Base-by-base conservation (phyloP, 2,329 filamentous ascomycete species). In the Emmonsiellopsis sp. region DNA sequence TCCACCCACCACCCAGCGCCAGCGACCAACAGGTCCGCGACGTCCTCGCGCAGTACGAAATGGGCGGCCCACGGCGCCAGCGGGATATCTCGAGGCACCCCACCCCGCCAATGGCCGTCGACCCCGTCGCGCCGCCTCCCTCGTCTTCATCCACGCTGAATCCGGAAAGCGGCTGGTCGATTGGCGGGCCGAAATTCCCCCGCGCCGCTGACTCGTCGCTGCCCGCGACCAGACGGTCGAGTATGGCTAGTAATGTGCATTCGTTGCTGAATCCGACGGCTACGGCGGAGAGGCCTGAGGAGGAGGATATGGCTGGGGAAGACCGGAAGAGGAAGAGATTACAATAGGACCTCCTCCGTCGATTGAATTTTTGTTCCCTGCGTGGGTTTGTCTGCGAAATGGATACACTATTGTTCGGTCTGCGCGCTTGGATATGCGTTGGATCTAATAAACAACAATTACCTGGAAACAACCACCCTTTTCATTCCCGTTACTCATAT, bases 171-270 rank as follows among this genome's bases (percentile, higher is more conserved):
- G 75, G 76, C 42, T 84, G 81, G 81, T 69, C 75, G 34, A 62
- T 81, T 14, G 77, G 77, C 3, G 77, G 77, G 2, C 65, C 68
- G 7, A 64, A 66, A 53, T 72, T 67, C 51, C 58, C 66, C 40
- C 68, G 68, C 10, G 66, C 71, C 33, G 44, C 56, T 39, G 69
- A 71, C 54, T 69, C 63, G 11, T 73, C 71, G 8, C 58, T 73
- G 0, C 82, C 84, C 2, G 81, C 81, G n/a, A 86, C 83, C 6
- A 72, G 84, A 52, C 75, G 84, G 56, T 83, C 81, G 31, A 86
- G 83, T 62, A 86, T 87, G 84, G 84, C 84, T 6, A 85, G 83
- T 59, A 86, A 84, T 60, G 80, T 85, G 21, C 82, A 85, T 64
- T 82, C 78, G 5, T 67, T 87, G 27, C 73, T 87, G 1, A 87